A percentile compares a stretch with the other conserved stretches of the same genome.
phyloP scores from a whole-genome alignment of 2,329 filamentous ascomycete species.

The Penicillium sp. region DNA sequence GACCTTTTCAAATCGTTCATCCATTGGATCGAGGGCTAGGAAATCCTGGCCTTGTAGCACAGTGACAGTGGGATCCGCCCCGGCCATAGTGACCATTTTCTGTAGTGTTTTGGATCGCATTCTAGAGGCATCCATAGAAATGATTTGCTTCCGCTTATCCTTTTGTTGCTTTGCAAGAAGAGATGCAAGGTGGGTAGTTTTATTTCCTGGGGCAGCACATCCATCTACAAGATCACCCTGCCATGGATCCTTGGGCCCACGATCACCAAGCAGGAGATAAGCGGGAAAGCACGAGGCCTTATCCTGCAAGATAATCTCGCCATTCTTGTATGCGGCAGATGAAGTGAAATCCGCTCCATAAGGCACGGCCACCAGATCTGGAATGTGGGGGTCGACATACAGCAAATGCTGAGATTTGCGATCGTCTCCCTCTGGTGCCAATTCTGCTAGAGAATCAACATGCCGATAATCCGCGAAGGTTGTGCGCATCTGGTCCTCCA shows the following conservation, averaged over 20 bases:
- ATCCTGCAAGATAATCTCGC: slow-evolving; percentile 86
- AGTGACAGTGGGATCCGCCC: slow-evolving; percentile 64
- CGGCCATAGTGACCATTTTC: slow-evolving; percentile 81
- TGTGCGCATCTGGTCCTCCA: slow-evolving; percentile 70
- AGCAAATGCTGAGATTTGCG: slow-evolving; percentile 29
- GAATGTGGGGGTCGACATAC: slow-evolving; percentile 77
- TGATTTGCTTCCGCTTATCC: slow-evolving; percentile 50
- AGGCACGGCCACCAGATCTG: slow-evolving; percentile 78
- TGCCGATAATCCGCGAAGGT: slow-evolving; percentile 68
- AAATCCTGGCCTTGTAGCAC: slow-evolving; percentile 80
- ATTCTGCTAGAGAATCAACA: slow-evolving; percentile 57
- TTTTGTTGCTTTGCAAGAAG: slow-evolving; percentile 52
- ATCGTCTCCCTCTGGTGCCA: slow-evolving; percentile 46
- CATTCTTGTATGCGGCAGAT: slow-evolving; percentile 70
- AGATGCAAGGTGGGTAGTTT: slow-evolving; percentile 89
- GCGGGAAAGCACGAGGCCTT: slow-evolving; percentile 97
- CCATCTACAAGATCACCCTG: slow-evolving; percentile 80
- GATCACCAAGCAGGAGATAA: slow-evolving; percentile 69
- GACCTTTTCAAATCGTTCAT: slow-evolving; percentile 66
- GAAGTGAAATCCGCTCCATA: slow-evolving; percentile 71
- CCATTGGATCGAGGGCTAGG: slow-evolving; percentile 67
- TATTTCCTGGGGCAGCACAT: slow-evolving; percentile 94
- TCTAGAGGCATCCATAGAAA: slow-evolving; percentile 42
- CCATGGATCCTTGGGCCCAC: slow-evolving; percentile 33
- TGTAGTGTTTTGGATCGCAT: slow-evolving; percentile 70